Evolutionary conservation across 164 flowering plant genomes (phyloP).

Genomic region (Cinnamomum micranthum): DNA sequence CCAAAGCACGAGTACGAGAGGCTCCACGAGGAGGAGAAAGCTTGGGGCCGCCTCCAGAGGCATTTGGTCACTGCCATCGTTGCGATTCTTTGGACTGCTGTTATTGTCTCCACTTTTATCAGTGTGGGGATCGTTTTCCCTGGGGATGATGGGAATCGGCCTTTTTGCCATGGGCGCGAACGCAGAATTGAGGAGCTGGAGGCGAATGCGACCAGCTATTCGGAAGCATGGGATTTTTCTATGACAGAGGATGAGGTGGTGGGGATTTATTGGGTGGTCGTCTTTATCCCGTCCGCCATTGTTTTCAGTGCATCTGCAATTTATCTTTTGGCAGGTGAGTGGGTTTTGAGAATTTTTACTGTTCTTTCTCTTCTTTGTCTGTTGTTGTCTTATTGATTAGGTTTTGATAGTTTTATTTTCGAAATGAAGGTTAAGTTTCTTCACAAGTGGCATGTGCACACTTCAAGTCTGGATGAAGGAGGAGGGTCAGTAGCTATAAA

Average conservation of each 20-base stretch:
- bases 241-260: slow-evolving; percentile 81
- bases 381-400: not conserved
- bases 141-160: slow-evolving; percentile 36
- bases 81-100: slow-evolving; percentile 30
- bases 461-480: too few relatives aligned
- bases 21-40: slow-evolving; percentile 79
- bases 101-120: slow-evolving; percentile 44
- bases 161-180: slow-evolving; percentile 45
- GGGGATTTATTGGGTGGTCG: slow-evolving; percentile 81
- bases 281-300: slow-evolving; percentile 67
- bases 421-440: too few relatives aligned
- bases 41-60: slow-evolving; percentile 60
- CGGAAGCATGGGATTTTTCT: slow-evolving; percentile 76
- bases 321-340: slow-evolving; percentile 75
- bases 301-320: slow-evolving; percentile 44
- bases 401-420: too few relatives aligned
- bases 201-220: slow-evolving; percentile 32
- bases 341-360: not conserved
- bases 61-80: slow-evolving; percentile 34
- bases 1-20: slow-evolving; percentile 84
- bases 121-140: slow-evolving; percentile 78
- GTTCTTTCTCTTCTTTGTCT: not conserved
- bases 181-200: slow-evolving; percentile 44
- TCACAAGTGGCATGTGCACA: too few relatives aligned
- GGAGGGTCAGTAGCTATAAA: too few relatives aligned